These are phyloP conservation scores for Acacia concinna DNA, from an alignment of 331 rosid species.

Conservation along the genomic window DNA sequence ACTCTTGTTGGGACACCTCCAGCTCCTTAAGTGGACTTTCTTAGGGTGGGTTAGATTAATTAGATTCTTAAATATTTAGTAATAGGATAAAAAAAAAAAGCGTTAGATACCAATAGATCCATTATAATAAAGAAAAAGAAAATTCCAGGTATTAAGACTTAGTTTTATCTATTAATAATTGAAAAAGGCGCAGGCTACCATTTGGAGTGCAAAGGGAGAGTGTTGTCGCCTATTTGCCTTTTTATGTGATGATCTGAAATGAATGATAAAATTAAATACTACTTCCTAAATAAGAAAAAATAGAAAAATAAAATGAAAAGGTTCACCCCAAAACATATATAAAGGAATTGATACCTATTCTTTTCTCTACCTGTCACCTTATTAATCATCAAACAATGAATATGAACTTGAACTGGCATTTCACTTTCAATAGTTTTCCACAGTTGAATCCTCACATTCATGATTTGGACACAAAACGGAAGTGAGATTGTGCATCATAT, in stretches of 20 bases:
- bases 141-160: not conserved
- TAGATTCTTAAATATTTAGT: too few relatives aligned
- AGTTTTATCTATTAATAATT: not conserved
- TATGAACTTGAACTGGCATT: not conserved
- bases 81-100: too few relatives aligned
- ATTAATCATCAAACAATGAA: not conserved
- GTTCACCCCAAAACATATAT: not conserved
- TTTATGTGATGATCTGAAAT: constrained; percentile 28
- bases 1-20: too few relatives aligned
- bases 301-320: too few relatives aligned
- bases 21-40: too few relatives aligned
- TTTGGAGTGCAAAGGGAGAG: constrained; percentile 23
- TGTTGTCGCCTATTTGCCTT: constrained; percentile 4
- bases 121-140: too few relatives aligned
- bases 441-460: not conserved
- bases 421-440: not conserved
- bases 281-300: constrained; percentile 6
- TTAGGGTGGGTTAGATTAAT: too few relatives aligned
- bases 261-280: not conserved
- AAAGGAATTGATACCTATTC: not conserved
- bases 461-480: not conserved
- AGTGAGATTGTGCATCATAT: not conserved
- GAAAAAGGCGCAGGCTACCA: constrained; percentile 5
- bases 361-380: not conserved
- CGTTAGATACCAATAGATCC: too few relatives aligned